Evolutionary conservation across 2,329 filamentous ascomycete genomes (phyloP).

Genomic region (Penicillium sp.): DNA sequence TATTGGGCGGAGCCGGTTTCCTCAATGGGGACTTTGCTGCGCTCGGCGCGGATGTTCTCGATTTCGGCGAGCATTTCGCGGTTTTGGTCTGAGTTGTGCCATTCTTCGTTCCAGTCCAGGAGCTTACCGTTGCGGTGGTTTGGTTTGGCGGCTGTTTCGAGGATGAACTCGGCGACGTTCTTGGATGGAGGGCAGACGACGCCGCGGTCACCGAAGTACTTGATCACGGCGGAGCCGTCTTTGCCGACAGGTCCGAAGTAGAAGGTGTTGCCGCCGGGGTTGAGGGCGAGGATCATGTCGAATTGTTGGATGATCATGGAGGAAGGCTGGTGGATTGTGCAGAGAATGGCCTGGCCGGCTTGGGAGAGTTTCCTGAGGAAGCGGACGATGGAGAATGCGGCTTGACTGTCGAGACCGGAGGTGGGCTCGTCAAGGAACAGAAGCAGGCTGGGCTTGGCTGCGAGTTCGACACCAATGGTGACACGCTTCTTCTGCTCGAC

Average conservation of each 20-base stretch:
- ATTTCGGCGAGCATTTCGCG: slow-evolving; percentile 62
- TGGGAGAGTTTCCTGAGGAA: slow-evolving; percentile 66
- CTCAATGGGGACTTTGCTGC: slow-evolving; percentile 49
- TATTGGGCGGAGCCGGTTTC: slow-evolving; percentile 38
- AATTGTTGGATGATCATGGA: slow-evolving; percentile 69
- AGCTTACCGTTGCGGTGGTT: slow-evolving; percentile 53
- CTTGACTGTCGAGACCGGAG: slow-evolving; percentile 66
- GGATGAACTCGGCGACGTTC: slow-evolving; percentile 65
- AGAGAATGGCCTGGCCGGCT: slow-evolving; percentile 68
- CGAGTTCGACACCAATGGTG: slow-evolving; percentile 71
- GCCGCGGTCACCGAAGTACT: slow-evolving; percentile 67
- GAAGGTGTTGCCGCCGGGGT: slow-evolving; percentile 66
- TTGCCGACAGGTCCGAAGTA: slow-evolving; percentile 71
- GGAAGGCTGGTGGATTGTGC: slow-evolving; percentile 71
- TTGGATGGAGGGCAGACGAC: slow-evolving; percentile 64
- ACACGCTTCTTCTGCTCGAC: slow-evolving; percentile 70
- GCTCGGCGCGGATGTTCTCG: slow-evolving; percentile 58
- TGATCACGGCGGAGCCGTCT: slow-evolving; percentile 62
- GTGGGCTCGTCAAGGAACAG: slow-evolving; percentile 73
- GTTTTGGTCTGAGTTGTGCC: slow-evolving; percentile 64
- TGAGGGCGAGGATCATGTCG: slow-evolving; percentile 68
- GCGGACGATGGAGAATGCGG: slow-evolving; percentile 64
- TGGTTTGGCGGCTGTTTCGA: slow-evolving; percentile 62
- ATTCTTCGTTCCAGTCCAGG: slow-evolving; percentile 73
- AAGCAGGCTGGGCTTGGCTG: slow-evolving; percentile 64